phyloP scores from a whole-genome alignment of 169 alveolate genomes.

The Pseudocohnilembus persalinus region DNA sequence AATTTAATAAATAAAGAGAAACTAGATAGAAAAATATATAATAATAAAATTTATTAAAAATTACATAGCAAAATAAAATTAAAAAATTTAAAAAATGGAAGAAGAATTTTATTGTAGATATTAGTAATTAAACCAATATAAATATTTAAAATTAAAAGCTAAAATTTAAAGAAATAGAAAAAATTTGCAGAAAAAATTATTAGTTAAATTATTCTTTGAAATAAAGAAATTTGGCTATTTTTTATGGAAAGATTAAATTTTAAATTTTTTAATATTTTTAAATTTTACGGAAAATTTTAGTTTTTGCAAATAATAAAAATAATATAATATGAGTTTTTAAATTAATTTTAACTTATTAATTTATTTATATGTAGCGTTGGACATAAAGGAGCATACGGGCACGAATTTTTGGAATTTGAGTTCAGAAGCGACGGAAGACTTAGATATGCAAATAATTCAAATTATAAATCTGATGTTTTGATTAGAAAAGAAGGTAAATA shows the following conservation, averaged over 20 bases:
- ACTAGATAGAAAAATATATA: background rate
- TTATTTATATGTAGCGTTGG: conserved; percentile 69
- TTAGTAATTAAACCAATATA: conserved; percentile 33
- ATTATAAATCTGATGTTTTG: conserved; percentile 92
- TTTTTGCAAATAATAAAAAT: background rate
- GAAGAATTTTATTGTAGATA: conserved; percentile 60
- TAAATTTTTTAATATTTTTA: too few relatives aligned
- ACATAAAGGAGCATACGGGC: conserved; percentile 96
- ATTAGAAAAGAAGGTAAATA: conserved; percentile 94
- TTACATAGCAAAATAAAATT: background rate
- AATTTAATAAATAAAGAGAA: too few relatives aligned
- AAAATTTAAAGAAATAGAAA: background rate
- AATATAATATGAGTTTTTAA: background rate
- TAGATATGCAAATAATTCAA: conserved; percentile 96
- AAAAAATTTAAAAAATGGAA: background rate
- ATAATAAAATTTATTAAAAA: background rate
- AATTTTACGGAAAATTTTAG: too few relatives aligned
- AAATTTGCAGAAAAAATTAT: background rate
- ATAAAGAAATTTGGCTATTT: conserved; percentile 1
- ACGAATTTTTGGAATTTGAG: conserved; percentile 98
- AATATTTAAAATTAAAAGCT: background rate
- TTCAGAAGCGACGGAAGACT: conserved; percentile 92
- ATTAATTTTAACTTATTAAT: background rate
- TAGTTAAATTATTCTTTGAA: background rate
- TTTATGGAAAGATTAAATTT: too few relatives aligned